A percentile compares a stretch with the other conserved stretches of the same genome.
These are phyloP conservation scores for Pelargonium citronellum DNA, from an alignment of 441 rosid species.

Conservation along the genomic window DNA sequence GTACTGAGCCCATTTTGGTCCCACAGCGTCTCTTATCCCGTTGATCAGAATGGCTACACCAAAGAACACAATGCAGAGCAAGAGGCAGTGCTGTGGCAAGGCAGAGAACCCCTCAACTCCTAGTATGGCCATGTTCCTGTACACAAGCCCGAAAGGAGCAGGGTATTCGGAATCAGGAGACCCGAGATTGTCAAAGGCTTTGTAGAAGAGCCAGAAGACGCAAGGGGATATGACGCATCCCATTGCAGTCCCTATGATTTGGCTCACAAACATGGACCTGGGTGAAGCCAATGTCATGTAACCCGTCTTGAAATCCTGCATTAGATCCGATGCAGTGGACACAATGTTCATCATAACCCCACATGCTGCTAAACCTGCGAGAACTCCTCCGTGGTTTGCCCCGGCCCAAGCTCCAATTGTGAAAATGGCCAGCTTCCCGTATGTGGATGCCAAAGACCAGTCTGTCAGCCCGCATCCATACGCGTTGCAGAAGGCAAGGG, in stretches of 20 bases:
- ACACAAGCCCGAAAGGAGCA: slow-evolving; percentile 82
- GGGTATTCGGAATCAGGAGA: slow-evolving; percentile 75
- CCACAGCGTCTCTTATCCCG: slow-evolving; percentile 44
- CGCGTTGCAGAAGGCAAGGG: slow-evolving; percentile 40
- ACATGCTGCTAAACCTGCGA: slow-evolving; percentile 18
- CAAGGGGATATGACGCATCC: slow-evolving; percentile 22
- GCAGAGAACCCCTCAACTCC: slow-evolving; percentile 91
- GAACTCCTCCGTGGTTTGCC: slow-evolving; percentile 28
- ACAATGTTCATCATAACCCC: slow-evolving; percentile 25
- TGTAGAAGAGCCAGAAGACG: slow-evolving; percentile 66
- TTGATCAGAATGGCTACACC: slow-evolving; percentile 55
- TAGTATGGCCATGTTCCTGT: slow-evolving; percentile 81
- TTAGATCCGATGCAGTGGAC: slow-evolving; percentile 38
- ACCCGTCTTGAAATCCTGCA: slow-evolving; percentile 66
- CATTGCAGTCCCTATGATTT: slow-evolving; percentile 25
- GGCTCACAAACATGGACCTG: slow-evolving; percentile 51
- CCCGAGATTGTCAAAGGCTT: slow-evolving; percentile 70
- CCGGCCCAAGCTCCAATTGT: slow-evolving; percentile 26
- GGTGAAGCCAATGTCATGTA: slow-evolving; percentile 64
- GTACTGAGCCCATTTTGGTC: slow-evolving; percentile 46
- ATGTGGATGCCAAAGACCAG: slow-evolving; percentile 35
- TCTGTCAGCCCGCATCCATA: slow-evolving; percentile 43
- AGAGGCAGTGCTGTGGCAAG: slow-evolving; percentile 66
- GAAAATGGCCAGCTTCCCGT: slow-evolving; percentile 41
- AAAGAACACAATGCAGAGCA: slow-evolving; percentile 75